phyloP scores from a whole-genome alignment of 208 protist genomes.

The Leptomonas seymouri region DNA sequence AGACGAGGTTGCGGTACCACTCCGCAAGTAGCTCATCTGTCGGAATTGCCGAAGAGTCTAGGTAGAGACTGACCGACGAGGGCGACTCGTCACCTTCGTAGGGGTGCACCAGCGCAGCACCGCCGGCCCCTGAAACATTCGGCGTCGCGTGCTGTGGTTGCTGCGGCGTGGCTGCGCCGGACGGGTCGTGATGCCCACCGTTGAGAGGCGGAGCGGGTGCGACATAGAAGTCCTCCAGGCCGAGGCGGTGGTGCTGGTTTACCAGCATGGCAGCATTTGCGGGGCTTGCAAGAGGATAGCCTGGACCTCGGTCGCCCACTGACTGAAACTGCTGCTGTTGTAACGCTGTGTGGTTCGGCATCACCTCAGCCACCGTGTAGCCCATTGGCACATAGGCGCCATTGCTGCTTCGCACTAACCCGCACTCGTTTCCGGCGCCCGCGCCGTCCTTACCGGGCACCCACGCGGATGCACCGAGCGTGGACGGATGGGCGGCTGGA shows the following conservation, averaged over 20 bases:
- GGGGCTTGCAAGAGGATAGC: neutral
- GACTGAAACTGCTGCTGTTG: conserved; percentile 13
- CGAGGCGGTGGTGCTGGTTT: conserved; percentile 1
- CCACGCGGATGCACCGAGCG: neutral
- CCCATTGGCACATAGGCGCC: conserved; percentile 31
- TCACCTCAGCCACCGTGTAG: conserved; percentile 55
- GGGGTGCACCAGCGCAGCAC: neutral
- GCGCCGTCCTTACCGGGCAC: neutral
- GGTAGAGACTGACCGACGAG: conserved; percentile 35
- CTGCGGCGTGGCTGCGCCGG: neutral
- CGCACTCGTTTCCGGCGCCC: neutral
- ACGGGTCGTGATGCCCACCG: neutral
- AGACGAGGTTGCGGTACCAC: conserved; percentile 48
- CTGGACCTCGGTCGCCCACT: neutral
- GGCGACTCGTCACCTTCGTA: conserved; percentile 27
- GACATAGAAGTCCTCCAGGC: conserved; percentile 20
- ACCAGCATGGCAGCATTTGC: neutral
- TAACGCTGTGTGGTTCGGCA: conserved; percentile 1
- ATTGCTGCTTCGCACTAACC: neutral
- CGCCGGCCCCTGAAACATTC: no score
- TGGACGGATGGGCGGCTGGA: no score
- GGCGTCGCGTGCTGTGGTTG: neutral
- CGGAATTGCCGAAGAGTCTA: conserved; percentile 38
- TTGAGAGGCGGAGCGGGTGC: conserved; percentile 28
- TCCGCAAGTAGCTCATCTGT: conserved; percentile 41